Evolutionary conservation across 2,329 filamentous ascomycete genomes (phyloP).

Genomic region (Chalaropsis thielavioides): DNA sequence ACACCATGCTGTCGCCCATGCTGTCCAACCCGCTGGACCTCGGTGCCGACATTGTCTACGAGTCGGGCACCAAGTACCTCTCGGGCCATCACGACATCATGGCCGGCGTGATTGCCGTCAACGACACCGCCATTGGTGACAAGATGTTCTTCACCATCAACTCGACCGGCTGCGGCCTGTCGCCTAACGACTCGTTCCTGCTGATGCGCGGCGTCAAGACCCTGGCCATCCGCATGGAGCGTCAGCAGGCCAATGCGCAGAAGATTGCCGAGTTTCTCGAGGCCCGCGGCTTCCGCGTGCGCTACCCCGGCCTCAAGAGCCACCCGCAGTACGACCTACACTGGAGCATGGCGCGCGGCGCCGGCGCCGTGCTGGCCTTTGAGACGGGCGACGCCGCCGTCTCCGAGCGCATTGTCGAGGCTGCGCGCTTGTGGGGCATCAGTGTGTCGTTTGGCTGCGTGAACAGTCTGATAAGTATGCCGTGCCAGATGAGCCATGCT

Average conservation of each 20-base stretch:
- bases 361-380: constrained; percentile 87
- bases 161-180: constrained; percentile 81
- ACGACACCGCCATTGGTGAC: constrained; percentile 67
- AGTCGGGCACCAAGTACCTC: constrained; percentile 94
- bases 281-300: constrained; percentile 77
- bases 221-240: constrained; percentile 93
- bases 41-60: constrained; percentile 91
- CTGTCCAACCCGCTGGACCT: constrained; percentile 87
- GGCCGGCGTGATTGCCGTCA: constrained; percentile 91
- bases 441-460: constrained; percentile 97
- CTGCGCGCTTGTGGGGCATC: constrained; percentile 81
- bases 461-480: constrained; percentile 98
- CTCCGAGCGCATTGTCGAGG: constrained; percentile 88
- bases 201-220: constrained; percentile 95
- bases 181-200: constrained; percentile 91
- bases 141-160: constrained; percentile 96
- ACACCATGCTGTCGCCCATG: constrained; percentile 96
- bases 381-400: constrained; percentile 78
- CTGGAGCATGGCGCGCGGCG: constrained; percentile 86
- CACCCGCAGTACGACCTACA: constrained; percentile 95
- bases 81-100: constrained; percentile 98
- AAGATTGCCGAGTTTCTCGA: constrained; percentile 87
- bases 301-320: constrained; percentile 84
- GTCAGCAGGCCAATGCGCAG: constrained; percentile 87
- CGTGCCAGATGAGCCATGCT: constrained; percentile 97